Evolutionary conservation across 2,329 filamentous ascomycete genomes (phyloP).

Genomic region (Pseudogymnoascus sp.): DNA sequence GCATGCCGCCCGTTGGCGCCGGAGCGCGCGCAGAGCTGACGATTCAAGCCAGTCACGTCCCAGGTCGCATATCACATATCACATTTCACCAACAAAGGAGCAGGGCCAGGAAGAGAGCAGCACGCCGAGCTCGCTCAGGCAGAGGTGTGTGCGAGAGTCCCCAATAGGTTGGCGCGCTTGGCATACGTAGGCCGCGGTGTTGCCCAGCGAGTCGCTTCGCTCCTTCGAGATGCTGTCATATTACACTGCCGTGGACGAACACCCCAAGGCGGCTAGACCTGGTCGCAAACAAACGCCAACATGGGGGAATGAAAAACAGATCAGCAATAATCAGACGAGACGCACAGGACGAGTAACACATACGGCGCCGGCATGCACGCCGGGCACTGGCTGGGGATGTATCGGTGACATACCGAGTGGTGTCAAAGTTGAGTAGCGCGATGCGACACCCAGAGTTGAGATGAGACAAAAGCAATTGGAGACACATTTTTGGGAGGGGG

Average conservation of each 20-base stretch:
- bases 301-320: neutral
- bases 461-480: slow-evolving; percentile 4
- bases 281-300: neutral
- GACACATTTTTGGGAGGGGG: neutral
- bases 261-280: slow-evolving; percentile 1
- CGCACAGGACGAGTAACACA: neutral
- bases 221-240: neutral
- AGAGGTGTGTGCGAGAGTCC: neutral
- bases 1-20: neutral
- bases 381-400: neutral
- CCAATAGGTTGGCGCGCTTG: neutral
- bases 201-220: neutral
- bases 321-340: neutral
- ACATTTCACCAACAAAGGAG: neutral
- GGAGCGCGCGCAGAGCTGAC: neutral
- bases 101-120: neutral
- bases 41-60: neutral
- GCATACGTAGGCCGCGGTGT: neutral
- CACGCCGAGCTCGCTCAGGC: neutral
- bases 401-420: neutral
- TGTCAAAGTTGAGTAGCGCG: slow-evolving; percentile 7
- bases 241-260: neutral
- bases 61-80: neutral
- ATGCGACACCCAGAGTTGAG: slow-evolving; percentile 2
- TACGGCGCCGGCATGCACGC: neutral